Conservation (phyloP, 352 stramenopile species). For the Plasmopara muralis region DNA sequence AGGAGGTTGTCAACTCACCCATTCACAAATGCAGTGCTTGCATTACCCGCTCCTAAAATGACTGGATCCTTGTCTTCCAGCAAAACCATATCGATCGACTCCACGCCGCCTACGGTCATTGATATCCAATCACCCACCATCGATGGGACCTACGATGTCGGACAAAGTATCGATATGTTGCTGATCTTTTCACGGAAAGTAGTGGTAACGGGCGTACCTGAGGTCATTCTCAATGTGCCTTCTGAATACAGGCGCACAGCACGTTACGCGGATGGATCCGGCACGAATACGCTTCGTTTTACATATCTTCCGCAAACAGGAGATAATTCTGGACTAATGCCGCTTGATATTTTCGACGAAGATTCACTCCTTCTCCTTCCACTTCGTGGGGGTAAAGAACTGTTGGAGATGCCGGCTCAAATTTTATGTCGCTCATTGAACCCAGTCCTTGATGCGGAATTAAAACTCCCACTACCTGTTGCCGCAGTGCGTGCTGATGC, state of each 20-base stretch:
- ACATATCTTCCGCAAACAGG: constrained; percentile 33
- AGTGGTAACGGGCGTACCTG: constrained; percentile 34
- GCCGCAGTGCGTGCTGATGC: constrained; percentile 40
- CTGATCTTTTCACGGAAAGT: constrained; percentile 51
- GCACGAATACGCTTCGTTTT: constrained; percentile 39
- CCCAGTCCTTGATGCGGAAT: constrained; percentile 28
- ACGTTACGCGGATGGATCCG: constrained; percentile 44
- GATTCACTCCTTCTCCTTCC: constrained; percentile 38
- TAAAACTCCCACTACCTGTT: constrained; percentile 43
- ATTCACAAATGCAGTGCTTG: constrained; percentile 31
- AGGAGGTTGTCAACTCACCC: constrained; percentile 42
- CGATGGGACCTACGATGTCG: constrained; percentile 64
- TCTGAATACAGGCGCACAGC: constrained; percentile 31
- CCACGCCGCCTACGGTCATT: constrained; percentile 35
- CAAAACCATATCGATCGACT: constrained; percentile 44
- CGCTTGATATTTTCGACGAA: constrained; percentile 41
- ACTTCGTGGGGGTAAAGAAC: constrained; percentile 23
- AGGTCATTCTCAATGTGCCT: constrained; percentile 48
- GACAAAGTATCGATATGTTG: constrained; percentile 40
- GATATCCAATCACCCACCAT: constrained; percentile 28
- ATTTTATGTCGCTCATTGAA: constrained; percentile 34
- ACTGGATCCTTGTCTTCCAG: constrained; percentile 37
- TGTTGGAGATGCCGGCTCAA: constrained; percentile 25
- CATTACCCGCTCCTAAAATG: constrained; percentile 38
- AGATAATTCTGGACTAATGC: constrained; percentile 36